phyloP scores from a whole-genome alignment of 1,284 basidiomycete species.

The Chalciporus sp. region DNA sequence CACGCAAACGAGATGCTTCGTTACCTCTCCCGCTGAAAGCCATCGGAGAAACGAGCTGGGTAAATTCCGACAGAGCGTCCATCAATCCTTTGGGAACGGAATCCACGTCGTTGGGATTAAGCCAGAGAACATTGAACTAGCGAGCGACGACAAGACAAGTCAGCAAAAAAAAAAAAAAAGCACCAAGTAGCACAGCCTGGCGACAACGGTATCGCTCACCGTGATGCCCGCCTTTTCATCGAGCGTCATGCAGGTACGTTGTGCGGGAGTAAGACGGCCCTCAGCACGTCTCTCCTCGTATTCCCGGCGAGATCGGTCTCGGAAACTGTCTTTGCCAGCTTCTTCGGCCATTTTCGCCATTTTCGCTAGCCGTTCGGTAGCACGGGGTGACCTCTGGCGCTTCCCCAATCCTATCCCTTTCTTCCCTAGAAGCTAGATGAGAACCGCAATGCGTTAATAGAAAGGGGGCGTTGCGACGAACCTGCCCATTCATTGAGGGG shows the following conservation, averaged over 20 bases:
- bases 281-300: slow-evolving; percentile 77
- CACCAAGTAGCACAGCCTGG: neutral
- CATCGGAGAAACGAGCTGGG: slow-evolving; percentile 28
- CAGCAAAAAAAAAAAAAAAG: no score
- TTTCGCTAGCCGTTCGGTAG: slow-evolving; percentile 67
- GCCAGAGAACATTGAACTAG: slow-evolving; percentile 79
- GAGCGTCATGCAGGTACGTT: slow-evolving; percentile 68
- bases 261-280: slow-evolving; percentile 64
- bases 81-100: slow-evolving; percentile 67
- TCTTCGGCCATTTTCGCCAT: slow-evolving; percentile 72
- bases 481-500: slow-evolving; percentile 78
- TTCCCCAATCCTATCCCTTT: slow-evolving; percentile 76
- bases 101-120: slow-evolving; percentile 64
- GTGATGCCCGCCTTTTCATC: slow-evolving; percentile 70
- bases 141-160: neutral
- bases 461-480: slow-evolving; percentile 35
- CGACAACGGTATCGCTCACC: slow-evolving; percentile 42
- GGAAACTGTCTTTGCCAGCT: slow-evolving; percentile 56
- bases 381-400: slow-evolving; percentile 66
- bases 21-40: slow-evolving; percentile 27
- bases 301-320: slow-evolving; percentile 66
- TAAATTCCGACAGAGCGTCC: slow-evolving; percentile 54
- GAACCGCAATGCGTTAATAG: slow-evolving; percentile 1
- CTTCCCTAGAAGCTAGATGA: slow-evolving; percentile 52
- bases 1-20: slow-evolving; percentile 55